Base-by-base conservation (phyloP, 176 grass and related monocot genomes). In the Eremochloa ophiuroides region DNA sequence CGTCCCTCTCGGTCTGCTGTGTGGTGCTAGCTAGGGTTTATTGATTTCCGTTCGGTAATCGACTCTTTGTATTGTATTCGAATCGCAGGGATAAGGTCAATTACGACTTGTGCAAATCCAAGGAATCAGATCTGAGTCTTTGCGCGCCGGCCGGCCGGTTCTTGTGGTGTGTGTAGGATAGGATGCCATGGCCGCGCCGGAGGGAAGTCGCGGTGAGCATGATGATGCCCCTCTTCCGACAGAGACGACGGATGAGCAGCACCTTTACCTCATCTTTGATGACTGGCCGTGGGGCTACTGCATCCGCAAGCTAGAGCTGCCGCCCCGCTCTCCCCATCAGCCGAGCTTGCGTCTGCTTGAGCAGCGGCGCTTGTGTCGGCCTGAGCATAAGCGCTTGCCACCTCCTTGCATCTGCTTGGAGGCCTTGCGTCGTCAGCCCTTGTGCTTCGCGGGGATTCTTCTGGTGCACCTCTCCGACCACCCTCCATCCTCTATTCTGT, bases 201-300 rank as follows among this genome's bases (percentile, higher is more conserved):
- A 37, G 64, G 5, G 1, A 63, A 74, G 47, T 74, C 46, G 17
- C 46, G 72, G 72, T 75, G 48, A 58, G 47, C 71, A n/a, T n/a
- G n/a, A 18, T 56, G 71, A 56, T 56, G 71, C 47, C 71, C 29
- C 29, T 56, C 47, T 18, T 56, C 35, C 18, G 47, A 37, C 47
- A 56, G 20, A 74, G 72, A 48, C 30, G 47, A 56, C 30, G 72
- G n/a, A n/a, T n/a, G 48, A 12, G 67, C 39, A 27, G 23, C 39
- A 73, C 68, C 68, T 71, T 7, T 71, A 71, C 68, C 68, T 71
- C 68, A 71, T 71, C 68, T 44, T 71, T 4, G 39, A 71, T 28
- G 68, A 71, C 68, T 71, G 68, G 68, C 4, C 7, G n/a, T 71
- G 42, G 39, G 68, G 68, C 39, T 71, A 71, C 68, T 44, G 35